Percentiles rank a stretch among this genome's conserved stretches.
Conservation (phyloP, 768 basidiomycete species). For the Termitomyces sp. region DNA sequence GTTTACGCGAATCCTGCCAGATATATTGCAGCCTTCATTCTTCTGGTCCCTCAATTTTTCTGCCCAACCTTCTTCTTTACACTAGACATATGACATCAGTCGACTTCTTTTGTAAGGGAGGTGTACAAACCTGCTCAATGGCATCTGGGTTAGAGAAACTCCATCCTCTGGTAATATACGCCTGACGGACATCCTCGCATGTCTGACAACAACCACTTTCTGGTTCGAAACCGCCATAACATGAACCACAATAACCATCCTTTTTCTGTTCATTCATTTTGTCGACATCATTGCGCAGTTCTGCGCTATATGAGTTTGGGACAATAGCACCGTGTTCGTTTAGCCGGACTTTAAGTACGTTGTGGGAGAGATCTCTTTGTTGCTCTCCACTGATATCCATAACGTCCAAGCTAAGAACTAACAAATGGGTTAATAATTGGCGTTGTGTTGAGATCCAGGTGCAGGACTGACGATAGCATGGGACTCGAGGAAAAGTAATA, state of each 20-base stretch:
- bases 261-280: constrained; percentile 58
- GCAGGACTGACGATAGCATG: constrained; percentile 82
- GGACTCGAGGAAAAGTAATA: constrained; percentile 92
- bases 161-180: constrained; percentile 93
- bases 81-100: constrained; percentile 40
- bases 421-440: neutral
- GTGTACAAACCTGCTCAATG: constrained; percentile 76
- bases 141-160: constrained; percentile 87
- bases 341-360: constrained; percentile 79
- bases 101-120: neutral
- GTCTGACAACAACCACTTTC: constrained; percentile 87
- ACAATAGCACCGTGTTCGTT: constrained; percentile 54
- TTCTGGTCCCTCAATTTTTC: constrained; percentile 91
- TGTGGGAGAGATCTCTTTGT: constrained; percentile 87
- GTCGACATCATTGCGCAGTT: constrained; percentile 86
- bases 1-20: constrained; percentile 90
- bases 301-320: constrained; percentile 45
- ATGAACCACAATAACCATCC: constrained; percentile 84
- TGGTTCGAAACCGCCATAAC: constrained; percentile 83
- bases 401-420: constrained; percentile 93
- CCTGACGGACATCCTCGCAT: constrained; percentile 89
- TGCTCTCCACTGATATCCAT: constrained; percentile 98
- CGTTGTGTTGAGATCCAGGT: neutral
- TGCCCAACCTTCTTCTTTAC: constrained; percentile 90
- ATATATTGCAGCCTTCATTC: constrained; percentile 90